phyloP scores from a whole-genome alignment of 1,284 basidiomycete species.

The Ustilago trichophora region DNA sequence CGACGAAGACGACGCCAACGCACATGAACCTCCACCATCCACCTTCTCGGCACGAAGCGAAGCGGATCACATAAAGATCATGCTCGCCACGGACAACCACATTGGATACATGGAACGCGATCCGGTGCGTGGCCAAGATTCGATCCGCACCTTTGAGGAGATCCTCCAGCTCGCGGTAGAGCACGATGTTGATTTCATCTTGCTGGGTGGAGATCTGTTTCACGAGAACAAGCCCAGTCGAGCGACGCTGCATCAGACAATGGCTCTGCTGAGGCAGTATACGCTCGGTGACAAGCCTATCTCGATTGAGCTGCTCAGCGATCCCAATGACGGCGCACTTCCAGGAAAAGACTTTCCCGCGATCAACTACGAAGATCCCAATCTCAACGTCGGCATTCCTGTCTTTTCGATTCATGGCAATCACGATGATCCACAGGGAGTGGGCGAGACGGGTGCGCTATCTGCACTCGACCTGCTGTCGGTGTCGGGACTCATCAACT shows the following conservation, averaged over 20 bases:
- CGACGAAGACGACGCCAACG: constrained; percentile 2
- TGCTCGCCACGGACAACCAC: constrained; percentile 65
- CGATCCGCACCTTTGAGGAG: constrained; percentile 93
- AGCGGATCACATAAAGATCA: constrained; percentile 51
- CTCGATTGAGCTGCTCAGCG: constrained; percentile 86
- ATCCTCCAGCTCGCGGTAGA: constrained; percentile 89
- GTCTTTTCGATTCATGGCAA: constrained; percentile 99
- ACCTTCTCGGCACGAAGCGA: constrained; percentile 33
- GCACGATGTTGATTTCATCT: constrained; percentile 72
- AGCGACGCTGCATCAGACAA: constrained; percentile 77
- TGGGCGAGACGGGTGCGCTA: constrained; percentile 84
- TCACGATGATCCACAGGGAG: constrained; percentile 97
- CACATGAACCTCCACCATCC: constrained; percentile 13
- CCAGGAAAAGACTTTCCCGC: constrained; percentile 76
- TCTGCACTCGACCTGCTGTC: constrained; percentile 94
- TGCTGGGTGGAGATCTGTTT: constrained; percentile 94
- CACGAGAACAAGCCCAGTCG: constrained; percentile 96
- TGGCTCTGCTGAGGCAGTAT: constrained; percentile 88
- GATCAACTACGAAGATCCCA: constrained; percentile 96
- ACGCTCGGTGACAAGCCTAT: constrained; percentile 88
- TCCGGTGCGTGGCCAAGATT: constrained; percentile 91
- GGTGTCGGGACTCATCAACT: constrained; percentile 91
- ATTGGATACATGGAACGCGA: constrained; percentile 95
- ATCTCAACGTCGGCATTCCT: constrained; percentile 91
- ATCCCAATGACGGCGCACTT: constrained; percentile 78